These are phyloP conservation scores for Lablab purpureus DNA, from an alignment of 306 rosid species.

Conservation along the genomic window DNA sequence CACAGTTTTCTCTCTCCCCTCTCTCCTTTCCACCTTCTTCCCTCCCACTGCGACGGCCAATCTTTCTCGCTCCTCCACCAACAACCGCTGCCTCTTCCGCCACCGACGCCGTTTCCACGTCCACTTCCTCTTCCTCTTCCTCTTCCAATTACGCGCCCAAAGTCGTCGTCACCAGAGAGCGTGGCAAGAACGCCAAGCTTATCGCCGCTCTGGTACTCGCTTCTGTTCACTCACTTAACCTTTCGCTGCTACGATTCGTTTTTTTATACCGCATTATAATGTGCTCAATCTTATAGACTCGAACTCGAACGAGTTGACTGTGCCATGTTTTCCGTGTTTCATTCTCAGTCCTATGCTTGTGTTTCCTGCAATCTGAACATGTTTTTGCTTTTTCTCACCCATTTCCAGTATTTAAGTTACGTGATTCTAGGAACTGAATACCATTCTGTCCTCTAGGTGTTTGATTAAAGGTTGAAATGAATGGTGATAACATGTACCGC, in stretches of 20 bases:
- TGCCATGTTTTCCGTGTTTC: neutral
- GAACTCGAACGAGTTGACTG: neutral
- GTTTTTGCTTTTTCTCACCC: constrained; percentile 11
- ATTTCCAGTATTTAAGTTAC: neutral
- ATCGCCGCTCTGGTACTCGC: constrained; percentile 74
- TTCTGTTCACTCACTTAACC: neutral
- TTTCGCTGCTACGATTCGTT: neutral
- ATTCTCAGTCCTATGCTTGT: neutral
- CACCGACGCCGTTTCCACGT: constrained; percentile 42
- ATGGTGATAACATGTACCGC: neutral
- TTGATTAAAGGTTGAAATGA: constrained; percentile 56
- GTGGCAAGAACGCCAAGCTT: constrained; percentile 94
- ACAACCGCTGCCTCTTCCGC: constrained; percentile 45
- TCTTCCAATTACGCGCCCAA: constrained; percentile 51
- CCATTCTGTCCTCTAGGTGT: constrained; percentile 45
- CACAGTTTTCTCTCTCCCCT: constrained; percentile 56
- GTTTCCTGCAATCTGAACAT: constrained; percentile 23
- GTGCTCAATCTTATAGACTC: constrained; percentile 29
- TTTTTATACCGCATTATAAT: neutral
- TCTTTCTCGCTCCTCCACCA: constrained; percentile 47
- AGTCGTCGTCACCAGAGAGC: constrained; percentile 97
- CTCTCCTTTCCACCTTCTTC: constrained; percentile 39
- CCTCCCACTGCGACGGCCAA: constrained; percentile 61
- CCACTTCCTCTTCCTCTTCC: constrained; percentile 29
- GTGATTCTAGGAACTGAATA: constrained; percentile 9